Evolutionary conservation across 176 grass and related monocot species (phyloP).

Genomic region (Pontederia crassipes): DNA sequence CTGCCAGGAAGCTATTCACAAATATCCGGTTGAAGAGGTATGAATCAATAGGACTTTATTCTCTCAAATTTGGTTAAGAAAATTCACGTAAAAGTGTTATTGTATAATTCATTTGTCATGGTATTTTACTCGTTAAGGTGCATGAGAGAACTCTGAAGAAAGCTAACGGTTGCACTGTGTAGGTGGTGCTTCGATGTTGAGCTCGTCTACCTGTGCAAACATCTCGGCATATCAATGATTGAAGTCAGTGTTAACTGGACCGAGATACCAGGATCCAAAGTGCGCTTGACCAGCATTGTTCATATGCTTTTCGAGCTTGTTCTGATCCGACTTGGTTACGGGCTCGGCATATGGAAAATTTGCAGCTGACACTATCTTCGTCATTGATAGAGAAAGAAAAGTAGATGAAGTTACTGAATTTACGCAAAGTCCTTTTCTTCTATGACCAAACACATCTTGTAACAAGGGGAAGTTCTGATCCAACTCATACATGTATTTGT

Average conservation of each 20-base stretch:
- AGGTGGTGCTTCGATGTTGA: constrained; percentile 99
- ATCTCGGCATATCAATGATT: constrained; percentile 60
- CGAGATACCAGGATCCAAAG: constrained; percentile 92
- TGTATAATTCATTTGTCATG: too few relatives aligned
- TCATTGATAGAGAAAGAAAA: too few relatives aligned
- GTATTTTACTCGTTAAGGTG: not conserved
- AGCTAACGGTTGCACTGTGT: not conserved
- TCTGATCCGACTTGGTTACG: constrained; percentile 78
- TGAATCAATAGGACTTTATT: not conserved
- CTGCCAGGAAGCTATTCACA: constrained; percentile 80
- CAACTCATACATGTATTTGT: too few relatives aligned
- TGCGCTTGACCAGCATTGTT: constrained; percentile 64
- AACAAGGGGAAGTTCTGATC: too few relatives aligned
- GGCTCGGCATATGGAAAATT: constrained; percentile 80
- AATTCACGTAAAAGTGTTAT: not conserved
- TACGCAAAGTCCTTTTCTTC: too few relatives aligned
- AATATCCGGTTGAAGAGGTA: constrained; percentile 94
- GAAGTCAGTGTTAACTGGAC: constrained; percentile 90
- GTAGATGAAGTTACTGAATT: too few relatives aligned
- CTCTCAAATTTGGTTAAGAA: not conserved
- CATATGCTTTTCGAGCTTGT: constrained; percentile 96
- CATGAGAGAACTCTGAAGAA: not conserved
- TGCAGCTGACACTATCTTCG: constrained; percentile 16
- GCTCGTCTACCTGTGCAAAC: constrained; percentile 86
- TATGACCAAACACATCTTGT: too few relatives aligned